Conservation (phyloP, 495 filamentous ascomycete species). For the Lophiotrema nucula region DNA sequence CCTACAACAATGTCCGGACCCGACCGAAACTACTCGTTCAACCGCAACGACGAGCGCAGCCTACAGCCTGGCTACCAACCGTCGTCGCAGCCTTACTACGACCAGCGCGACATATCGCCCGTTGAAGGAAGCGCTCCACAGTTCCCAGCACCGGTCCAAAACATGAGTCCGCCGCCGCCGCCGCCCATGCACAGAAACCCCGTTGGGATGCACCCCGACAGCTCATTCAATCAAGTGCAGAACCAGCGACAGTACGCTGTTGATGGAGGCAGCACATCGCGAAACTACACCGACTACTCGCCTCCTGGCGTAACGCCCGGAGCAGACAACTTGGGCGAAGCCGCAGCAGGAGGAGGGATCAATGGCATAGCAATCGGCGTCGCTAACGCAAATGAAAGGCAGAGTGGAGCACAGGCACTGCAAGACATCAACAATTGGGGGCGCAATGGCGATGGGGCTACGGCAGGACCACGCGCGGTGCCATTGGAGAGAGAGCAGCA, state of each 20-base stretch:
- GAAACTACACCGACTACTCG: slow-evolving; percentile 21
- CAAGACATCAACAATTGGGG: slow-evolving; percentile 48
- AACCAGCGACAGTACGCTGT: slow-evolving; percentile 19
- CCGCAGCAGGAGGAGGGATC: slow-evolving; percentile 68
- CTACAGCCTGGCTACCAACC: slow-evolving; percentile 9
- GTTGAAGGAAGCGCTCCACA: slow-evolving; percentile 14
- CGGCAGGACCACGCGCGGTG: slow-evolving; percentile 28
- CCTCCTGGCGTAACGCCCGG: slow-evolving; percentile 63
- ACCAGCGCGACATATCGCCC: slow-evolving; percentile 23
- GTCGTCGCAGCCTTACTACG: slow-evolving; percentile 21
- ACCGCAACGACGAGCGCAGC: slow-evolving; percentile 4
- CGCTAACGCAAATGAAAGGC: slow-evolving; percentile 67
- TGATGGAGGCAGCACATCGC: neutral
- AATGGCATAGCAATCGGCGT: slow-evolving; percentile 72
- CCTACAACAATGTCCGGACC: slow-evolving; percentile 17
- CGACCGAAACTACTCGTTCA: slow-evolving; percentile 25
- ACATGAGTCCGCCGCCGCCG: slow-evolving; percentile 19
- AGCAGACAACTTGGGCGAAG: slow-evolving; percentile 69
- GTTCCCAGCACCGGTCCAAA: slow-evolving; percentile 9
- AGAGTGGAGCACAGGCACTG: slow-evolving; percentile 71
- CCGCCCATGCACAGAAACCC: slow-evolving; percentile 28
- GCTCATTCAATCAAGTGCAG: slow-evolving; percentile 20
- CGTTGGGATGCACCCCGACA: slow-evolving; percentile 23
- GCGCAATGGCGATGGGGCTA: slow-evolving; percentile 42
- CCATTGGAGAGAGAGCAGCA: slow-evolving; percentile 6